These are phyloP conservation scores for Fusarium tupiense DNA, from an alignment of 2,329 filamentous ascomycete species.

Conservation along the genomic window DNA sequence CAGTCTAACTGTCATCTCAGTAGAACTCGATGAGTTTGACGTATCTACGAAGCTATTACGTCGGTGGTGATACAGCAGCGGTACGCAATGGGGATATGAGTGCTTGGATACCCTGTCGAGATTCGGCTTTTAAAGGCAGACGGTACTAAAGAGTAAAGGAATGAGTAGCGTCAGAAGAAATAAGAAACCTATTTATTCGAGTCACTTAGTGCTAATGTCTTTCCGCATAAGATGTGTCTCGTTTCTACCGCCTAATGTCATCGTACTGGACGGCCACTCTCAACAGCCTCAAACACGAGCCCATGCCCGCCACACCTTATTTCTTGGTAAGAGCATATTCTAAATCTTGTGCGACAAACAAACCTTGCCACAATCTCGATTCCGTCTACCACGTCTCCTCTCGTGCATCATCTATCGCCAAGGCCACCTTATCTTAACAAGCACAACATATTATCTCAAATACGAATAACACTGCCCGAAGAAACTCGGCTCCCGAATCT, in stretches of 20 bases:
- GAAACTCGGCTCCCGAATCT: not conserved
- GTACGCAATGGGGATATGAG: fast-evolving
- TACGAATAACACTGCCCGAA: not conserved
- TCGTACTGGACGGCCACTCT: fast-evolving
- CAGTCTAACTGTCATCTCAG: constrained; percentile 6
- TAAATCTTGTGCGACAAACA: constrained; percentile 20
- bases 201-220: fast-evolving
- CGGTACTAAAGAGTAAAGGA: fast-evolving
- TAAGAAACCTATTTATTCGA: not conserved
- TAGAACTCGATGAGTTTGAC: not conserved
- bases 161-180: fast-evolving
- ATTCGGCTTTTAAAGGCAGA: too few species aligned
- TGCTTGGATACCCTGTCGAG: not conserved
- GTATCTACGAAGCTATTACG: not conserved
- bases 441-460: not conserved
- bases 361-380: not conserved
- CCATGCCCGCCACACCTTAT: not conserved
- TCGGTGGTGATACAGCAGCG: not conserved
- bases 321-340: not conserved
- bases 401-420: not conserved
- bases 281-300: not conserved
- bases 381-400: not conserved
- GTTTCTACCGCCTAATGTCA: not conserved
- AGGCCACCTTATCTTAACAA: not conserved
- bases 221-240: not conserved